A percentile compares a stretch with the other conserved stretches of the same genome.
Evolutionary conservation across 2,329 filamentous ascomycete genomes (phyloP).

Genomic region (Xylariaceae sp.): DNA sequence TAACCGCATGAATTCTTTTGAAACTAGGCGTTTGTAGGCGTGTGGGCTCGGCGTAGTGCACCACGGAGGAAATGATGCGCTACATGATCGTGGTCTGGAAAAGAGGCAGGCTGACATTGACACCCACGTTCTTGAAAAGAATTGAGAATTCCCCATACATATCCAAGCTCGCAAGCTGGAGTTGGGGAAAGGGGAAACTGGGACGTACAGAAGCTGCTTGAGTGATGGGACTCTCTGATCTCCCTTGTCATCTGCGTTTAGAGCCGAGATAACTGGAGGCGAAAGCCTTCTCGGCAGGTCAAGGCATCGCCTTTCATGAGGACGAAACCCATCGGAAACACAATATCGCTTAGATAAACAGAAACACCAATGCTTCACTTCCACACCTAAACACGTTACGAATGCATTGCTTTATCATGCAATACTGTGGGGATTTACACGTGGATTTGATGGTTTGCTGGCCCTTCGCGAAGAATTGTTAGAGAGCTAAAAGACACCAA

Average conservation of each 20-base stretch:
- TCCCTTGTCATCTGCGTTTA: neutral
- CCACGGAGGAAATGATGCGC: neutral
- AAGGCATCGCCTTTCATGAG: too few species aligned
- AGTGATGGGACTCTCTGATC: neutral
- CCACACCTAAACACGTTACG: too few species aligned
- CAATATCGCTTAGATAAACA: too few species aligned
- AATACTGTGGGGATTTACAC: too few species aligned
- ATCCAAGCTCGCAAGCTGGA: neutral
- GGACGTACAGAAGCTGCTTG: slow-evolving; percentile 1
- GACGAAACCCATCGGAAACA: too few species aligned
- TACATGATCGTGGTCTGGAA: slow-evolving; percentile 3
- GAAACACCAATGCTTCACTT: too few species aligned
- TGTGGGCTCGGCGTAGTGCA: slow-evolving; percentile 19
- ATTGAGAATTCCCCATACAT: neutral
- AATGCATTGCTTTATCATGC: too few species aligned
- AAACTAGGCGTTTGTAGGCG: too few species aligned
- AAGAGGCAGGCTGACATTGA: neutral
- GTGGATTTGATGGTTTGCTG: too few species aligned
- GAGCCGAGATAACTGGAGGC: neutral
- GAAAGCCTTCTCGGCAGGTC: too few species aligned
- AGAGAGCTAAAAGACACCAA: too few species aligned
- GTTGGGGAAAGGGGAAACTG: neutral
- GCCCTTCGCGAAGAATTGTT: too few species aligned
- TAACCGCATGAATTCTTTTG: neutral
- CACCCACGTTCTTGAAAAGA: neutral